phyloP scores from a whole-genome alignment of 495 filamentous ascomycete genomes.

The Xylaria bambusicola region DNA sequence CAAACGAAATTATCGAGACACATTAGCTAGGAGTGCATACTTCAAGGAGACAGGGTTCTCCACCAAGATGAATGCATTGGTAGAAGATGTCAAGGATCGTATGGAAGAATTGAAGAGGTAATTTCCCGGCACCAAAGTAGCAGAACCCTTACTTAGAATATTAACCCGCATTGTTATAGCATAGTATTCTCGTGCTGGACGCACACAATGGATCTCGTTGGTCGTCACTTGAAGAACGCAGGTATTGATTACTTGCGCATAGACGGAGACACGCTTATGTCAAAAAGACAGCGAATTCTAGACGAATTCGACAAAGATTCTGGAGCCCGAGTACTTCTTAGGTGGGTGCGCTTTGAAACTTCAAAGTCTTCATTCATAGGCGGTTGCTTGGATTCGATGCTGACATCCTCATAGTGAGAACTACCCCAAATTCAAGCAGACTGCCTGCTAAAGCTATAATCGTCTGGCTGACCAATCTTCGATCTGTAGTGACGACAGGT shows the following conservation, averaged over 20 bases:
- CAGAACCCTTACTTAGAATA: no score
- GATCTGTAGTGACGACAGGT: constrained; percentile 48
- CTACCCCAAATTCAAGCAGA: no score
- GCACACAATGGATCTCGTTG: constrained; percentile 41
- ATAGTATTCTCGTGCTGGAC: constrained; percentile 54
- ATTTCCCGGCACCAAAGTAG: no score
- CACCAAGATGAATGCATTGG: constrained; percentile 39
- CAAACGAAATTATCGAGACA: background rate
- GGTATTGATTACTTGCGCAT: constrained; percentile 33
- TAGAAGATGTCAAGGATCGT: constrained; percentile 35
- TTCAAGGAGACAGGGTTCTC: constrained; percentile 29
- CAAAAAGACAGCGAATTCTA: constrained; percentile 31
- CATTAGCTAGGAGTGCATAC: constrained; percentile 19
- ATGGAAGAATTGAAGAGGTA: constrained; percentile 38
- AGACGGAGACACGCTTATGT: constrained; percentile 32
- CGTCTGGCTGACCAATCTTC: no score
- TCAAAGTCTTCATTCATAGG: no score
- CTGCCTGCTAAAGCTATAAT: no score
- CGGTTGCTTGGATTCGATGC: no score
- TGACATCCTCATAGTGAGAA: no score
- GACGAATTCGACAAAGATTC: constrained; percentile 30
- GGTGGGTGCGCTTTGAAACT: no score
- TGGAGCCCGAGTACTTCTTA: constrained; percentile 36
- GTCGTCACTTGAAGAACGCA: constrained; percentile 11
- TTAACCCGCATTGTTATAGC: no score